Percentiles rank a stretch among this genome's conserved stretches.
phyloP scores from a whole-genome alignment of 345 rosid genomes.

The Acer yangbiense region DNA sequence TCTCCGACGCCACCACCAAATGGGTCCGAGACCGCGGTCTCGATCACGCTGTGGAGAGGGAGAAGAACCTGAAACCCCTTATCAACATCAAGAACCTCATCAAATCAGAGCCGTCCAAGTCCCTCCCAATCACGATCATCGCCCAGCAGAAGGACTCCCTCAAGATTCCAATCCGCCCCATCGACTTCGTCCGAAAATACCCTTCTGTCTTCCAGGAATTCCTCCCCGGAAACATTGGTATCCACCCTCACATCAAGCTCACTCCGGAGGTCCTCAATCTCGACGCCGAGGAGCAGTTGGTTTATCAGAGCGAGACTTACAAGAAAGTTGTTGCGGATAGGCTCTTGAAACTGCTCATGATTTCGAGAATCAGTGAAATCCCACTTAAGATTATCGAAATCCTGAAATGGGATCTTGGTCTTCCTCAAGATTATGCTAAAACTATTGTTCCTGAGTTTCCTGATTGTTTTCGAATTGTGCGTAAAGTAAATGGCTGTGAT shows the following conservation, averaged over 20 bases:
- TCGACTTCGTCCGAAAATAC: constrained; percentile 77
- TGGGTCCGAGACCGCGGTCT: constrained; percentile 89
- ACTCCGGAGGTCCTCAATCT: constrained; percentile 69
- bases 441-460: constrained; percentile 76
- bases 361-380: constrained; percentile 54
- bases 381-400: constrained; percentile 59
- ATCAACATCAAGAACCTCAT: constrained; percentile 71
- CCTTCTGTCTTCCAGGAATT: constrained; percentile 77
- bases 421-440: constrained; percentile 58
- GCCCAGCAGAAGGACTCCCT: constrained; percentile 54
- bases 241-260: constrained; percentile 85
- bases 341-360: constrained; percentile 76
- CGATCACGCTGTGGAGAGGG: constrained; percentile 90
- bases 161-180: constrained; percentile 73
- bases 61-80: constrained; percentile 71
- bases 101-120: constrained; percentile 81
- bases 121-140: constrained; percentile 77
- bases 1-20: constrained; percentile 36
- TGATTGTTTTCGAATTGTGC: constrained; percentile 66
- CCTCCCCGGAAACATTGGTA: constrained; percentile 69
- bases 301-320: constrained; percentile 72
- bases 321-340: constrained; percentile 64
- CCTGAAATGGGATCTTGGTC: constrained; percentile 84
- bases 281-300: constrained; percentile 82
- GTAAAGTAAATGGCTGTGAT: constrained; percentile 11